Conservation (phyloP, 208 protist genomes). For the Entamoeba nuttalli region DNA sequence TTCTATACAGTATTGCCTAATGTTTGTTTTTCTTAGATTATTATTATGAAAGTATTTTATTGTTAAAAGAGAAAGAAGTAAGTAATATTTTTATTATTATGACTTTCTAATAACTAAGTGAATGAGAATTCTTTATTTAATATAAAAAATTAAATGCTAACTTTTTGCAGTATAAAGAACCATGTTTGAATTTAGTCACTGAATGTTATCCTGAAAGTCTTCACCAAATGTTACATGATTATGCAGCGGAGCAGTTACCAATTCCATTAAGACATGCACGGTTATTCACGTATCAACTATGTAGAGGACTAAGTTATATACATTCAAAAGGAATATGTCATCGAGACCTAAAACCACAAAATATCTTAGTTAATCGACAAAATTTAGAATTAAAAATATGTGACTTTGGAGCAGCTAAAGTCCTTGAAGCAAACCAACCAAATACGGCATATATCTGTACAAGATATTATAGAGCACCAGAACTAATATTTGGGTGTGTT, state of each 20-base stretch:
- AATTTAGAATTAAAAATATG: slow-evolving; percentile 78
- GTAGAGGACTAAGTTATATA: slow-evolving; percentile 43
- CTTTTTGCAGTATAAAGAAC: neutral
- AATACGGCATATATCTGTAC: slow-evolving; percentile 21
- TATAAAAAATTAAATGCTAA: no score
- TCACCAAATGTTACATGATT: neutral
- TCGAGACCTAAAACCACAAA: slow-evolving; percentile 81
- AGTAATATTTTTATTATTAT: no score
- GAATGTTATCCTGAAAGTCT: neutral
- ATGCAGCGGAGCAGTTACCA: neutral
- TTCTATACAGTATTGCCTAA: neutral
- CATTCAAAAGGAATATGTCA: slow-evolving; percentile 56
- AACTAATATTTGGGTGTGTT: slow-evolving; percentile 15
- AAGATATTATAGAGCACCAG: slow-evolving; percentile 25
- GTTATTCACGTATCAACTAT: slow-evolving; percentile 47
- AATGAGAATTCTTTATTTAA: no score
- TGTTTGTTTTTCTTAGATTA: neutral
- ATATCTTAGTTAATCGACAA: slow-evolving; percentile 73
- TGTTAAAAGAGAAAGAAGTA: no score
- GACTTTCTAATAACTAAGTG: no score
- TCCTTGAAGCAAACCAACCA: neutral
- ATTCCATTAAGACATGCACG: neutral
- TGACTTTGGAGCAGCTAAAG: slow-evolving; percentile 64
- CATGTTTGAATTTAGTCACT: neutral
- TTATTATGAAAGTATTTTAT: neutral